Conservation (phyloP, 331 rosid genomes). For the Malus hybrid region DNA sequence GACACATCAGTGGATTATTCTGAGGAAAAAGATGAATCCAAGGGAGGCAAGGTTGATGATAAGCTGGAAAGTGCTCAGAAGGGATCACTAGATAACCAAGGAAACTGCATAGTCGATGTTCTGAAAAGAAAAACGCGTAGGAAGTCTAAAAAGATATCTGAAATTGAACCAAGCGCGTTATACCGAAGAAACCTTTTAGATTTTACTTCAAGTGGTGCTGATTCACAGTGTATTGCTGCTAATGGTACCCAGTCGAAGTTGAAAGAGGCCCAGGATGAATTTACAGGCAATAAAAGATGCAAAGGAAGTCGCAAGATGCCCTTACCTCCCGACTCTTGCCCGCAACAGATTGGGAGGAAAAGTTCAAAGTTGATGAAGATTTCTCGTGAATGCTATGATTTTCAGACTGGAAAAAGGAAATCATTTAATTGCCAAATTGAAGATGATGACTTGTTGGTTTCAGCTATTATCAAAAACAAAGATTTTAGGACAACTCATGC, state of each 20-base stretch:
- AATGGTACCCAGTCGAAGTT: slow-evolving; percentile 23
- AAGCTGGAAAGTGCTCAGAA: slow-evolving; percentile 18
- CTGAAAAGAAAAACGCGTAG: slow-evolving; percentile 57
- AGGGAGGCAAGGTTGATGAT: slow-evolving; percentile 18
- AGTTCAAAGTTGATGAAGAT: slow-evolving; percentile 25
- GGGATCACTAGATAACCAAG: slow-evolving; percentile 18
- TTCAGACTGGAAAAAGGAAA: slow-evolving; percentile 37
- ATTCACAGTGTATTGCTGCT: slow-evolving; percentile 26
- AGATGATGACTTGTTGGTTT: slow-evolving; percentile 84
- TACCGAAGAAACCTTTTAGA: slow-evolving; percentile 27
- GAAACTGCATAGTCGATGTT: slow-evolving; percentile 20
- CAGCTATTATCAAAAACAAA: slow-evolving; percentile 71
- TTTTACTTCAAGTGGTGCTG: slow-evolving; percentile 33
- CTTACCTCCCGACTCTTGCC: slow-evolving; percentile 29
- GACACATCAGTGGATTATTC: slow-evolving; percentile 19
- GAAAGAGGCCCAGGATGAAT: slow-evolving; percentile 37
- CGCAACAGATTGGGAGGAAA: slow-evolving; percentile 31
- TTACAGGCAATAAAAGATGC: slow-evolving; percentile 26
- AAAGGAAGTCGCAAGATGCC: slow-evolving; percentile 27
- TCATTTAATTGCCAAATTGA: slow-evolving; percentile 57
- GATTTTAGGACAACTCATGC: slow-evolving; percentile 37
- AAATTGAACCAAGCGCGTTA: slow-evolving; percentile 50
- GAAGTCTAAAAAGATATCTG: slow-evolving; percentile 78
- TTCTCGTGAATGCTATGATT: slow-evolving; percentile 15
- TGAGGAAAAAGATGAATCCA: slow-evolving; percentile 23